Evolutionary conservation across 129 eudicot species (phyloP), one percentile per base, ranked within the genome.

Genomic region (Pseudognaphalium luteoalbum): DNA sequence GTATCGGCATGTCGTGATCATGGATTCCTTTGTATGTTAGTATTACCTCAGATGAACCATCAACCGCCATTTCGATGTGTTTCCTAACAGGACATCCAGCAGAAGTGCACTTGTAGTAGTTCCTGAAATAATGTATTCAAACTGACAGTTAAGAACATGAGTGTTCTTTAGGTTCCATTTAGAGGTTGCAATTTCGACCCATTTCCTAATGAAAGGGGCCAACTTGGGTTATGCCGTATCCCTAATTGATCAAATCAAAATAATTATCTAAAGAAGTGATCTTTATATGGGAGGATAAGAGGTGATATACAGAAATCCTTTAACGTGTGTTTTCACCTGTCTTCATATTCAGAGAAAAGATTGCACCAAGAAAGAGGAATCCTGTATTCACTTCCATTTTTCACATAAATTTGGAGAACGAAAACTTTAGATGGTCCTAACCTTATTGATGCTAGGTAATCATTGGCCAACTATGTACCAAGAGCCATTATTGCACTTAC

Each of bases 41-140:
- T 51, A 88, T 83, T 58, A 85, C 78, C 30, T 83, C 89, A 3
- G 71, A 80, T 50, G 90, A 71, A 74, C 77, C 85, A 68, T 90
- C 95, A 19, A 80, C 83, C 7, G 92, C 92, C 88, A 66, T 88
- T 74, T 93, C 98, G 4, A 90, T 87, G 79, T 93, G 96, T 85
- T 93, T 93, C 75, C 98, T 79, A 75, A 87, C 98, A 5, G 96
- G 98, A 72, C 98, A 93, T 67, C 98, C 96, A 30, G 96, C 86
- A 42, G 96, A 90, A 12, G 98, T 88, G 83, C 98, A 93, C 71
- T 89, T 80, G 76, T 93, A 93, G 86, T 93, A 93, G 81, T 91
- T 93, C 92, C 98, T 93, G 90, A 81, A 84, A 84, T 58, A 47
- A 47, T 47, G 14, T 47, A 47, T 47, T 14, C 54, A 47, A 47